Evolutionary conservation across 768 basidiomycete genomes (phyloP).

Genomic region (Artomyces pyxidatus): DNA sequence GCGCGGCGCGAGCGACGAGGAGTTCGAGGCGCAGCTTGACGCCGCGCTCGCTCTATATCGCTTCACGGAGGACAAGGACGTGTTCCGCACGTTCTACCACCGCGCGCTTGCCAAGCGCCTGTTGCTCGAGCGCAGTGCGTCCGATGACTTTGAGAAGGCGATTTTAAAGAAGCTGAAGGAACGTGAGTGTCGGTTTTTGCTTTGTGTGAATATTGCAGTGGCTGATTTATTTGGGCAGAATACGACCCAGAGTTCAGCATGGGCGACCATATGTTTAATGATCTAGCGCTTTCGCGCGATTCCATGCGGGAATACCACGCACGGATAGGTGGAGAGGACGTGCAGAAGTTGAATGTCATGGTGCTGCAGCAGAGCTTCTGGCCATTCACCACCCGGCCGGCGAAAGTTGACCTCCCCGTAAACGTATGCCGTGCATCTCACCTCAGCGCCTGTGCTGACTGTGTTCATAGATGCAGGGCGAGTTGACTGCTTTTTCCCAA

Average conservation of each 20-base stretch:
- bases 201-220: conserved; percentile 1
- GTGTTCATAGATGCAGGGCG: conserved; percentile 56
- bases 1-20: conserved; percentile 50
- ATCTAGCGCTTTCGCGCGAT: conserved; percentile 72
- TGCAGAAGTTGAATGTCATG: conserved; percentile 58
- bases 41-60: conserved; percentile 68
- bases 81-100: conserved; percentile 90
- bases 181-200: conserved; percentile 25
- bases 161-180: conserved; percentile 85
- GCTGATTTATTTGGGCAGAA: conserved; percentile 34
- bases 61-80: conserved; percentile 88
- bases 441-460: too few relatives aligned
- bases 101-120: conserved; percentile 82
- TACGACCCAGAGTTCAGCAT: conserved; percentile 95
- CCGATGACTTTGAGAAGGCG: conserved; percentile 77
- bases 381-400: conserved; percentile 61
- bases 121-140: conserved; percentile 76
- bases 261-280: conserved; percentile 94
- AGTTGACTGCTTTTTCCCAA: conserved; percentile 49
- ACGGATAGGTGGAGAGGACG: conserved; percentile 21
- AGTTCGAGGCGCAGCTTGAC: conserved; percentile 58
- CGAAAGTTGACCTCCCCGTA: conserved; percentile 44
- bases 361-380: conserved; percentile 85
- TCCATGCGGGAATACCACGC: conserved; percentile 57
- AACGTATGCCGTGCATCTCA: background rate